A percentile compares a stretch with the other conserved stretches of the same genome.
Evolutionary conservation across 2,329 filamentous ascomycete species (phyloP).

Genomic region (Thielaviopsis cerberus): DNA sequence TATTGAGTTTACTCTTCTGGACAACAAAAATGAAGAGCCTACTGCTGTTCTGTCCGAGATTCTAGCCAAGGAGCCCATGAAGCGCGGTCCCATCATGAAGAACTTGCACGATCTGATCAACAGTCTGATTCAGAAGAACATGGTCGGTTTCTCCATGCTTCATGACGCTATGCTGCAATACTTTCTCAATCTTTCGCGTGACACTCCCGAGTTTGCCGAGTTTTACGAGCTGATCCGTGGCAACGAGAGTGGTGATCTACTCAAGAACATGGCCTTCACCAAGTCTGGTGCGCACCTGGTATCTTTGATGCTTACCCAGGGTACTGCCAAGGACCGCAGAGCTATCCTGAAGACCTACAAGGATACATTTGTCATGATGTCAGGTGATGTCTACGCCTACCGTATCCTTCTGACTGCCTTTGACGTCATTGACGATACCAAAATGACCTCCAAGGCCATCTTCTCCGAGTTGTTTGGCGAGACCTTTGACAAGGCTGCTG

Average conservation of each 20-base stretch:
- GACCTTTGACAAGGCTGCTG: slow-evolving; percentile 39
- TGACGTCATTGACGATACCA: slow-evolving; percentile 88
- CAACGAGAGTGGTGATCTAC: slow-evolving; percentile 73
- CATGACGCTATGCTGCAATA: slow-evolving; percentile 98
- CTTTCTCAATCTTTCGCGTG: slow-evolving; percentile 60
- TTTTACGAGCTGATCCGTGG: slow-evolving; percentile 83
- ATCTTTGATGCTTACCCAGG: slow-evolving; percentile 65
- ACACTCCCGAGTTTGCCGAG: slow-evolving; percentile 64
- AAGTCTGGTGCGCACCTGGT: slow-evolving; percentile 69
- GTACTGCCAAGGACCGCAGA: slow-evolving; percentile 82
- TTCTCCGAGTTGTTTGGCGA: slow-evolving; percentile 72
- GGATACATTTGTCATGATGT: slow-evolving; percentile 71
- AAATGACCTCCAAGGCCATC: slow-evolving; percentile 67
- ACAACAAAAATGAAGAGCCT: slow-evolving; percentile 35
- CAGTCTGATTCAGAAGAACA: slow-evolving; percentile 83
- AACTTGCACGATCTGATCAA: slow-evolving; percentile 77
- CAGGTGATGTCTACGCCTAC: slow-evolving; percentile 61
- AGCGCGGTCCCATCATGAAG: slow-evolving; percentile 71
- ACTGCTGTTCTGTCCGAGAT: slow-evolving; percentile 57
- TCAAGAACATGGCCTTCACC: slow-evolving; percentile 94
- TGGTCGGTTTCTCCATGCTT: slow-evolving; percentile 90
- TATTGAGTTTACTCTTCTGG: slow-evolving; percentile 72
- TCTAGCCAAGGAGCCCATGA: slow-evolving; percentile 59
- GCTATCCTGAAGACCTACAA: slow-evolving; percentile 76
- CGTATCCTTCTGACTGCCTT: slow-evolving; percentile 68